Base-by-base conservation (phyloP, 2,329 filamentous ascomycete genomes). In the Cordyceps tenuipes region DNA sequence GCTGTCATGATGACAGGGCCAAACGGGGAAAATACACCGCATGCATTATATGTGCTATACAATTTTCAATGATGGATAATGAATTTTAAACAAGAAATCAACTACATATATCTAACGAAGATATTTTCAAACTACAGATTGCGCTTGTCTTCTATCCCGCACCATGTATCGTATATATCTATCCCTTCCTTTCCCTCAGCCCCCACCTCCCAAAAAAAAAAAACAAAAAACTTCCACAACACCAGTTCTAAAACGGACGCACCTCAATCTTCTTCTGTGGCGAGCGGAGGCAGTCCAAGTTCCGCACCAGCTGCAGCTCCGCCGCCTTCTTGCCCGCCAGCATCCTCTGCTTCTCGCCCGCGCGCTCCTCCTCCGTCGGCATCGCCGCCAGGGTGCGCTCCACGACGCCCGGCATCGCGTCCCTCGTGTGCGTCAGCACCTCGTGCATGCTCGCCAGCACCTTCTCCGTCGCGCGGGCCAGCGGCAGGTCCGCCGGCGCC, bases 391-490 rank as follows among this genome's bases (percentile, higher is more conserved):
- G 73, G 55, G 75, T 79, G 64, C 72, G 76, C 65, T 73, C 74
- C 63, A 79, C 74, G 61, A 80, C 75, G 12, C 67, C 73, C 58
- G 78, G 76, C 77, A 93, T 83, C 66, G 85, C 84, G 62, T 80
- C 77, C 66, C 86, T 80, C 61, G 91, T 89, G 65, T 82, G 83
- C 62, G 79, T 78, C 49, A 99, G 77, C 44, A 97, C 85, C 66
- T 87, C 84, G 70, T 97, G 90, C 93, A 99, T 97, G 69, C 88
- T 94, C 9, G 89, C 91, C 29, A 97, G 76, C 5, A 96, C 93
- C 76, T 89, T 94, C 74, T 94, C 89, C 2, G 87, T 85, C 0
- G 94, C 91, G 63, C 81, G 84, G 1, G 92, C 92, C 12, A 99
- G 82, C 3, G 94, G 94, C 55, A 97, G 75, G 5, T 94, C 85